Conservation (phyloP, 1,284 basidiomycete species). For the Cutaneotrichosporon dermatis region DNA sequence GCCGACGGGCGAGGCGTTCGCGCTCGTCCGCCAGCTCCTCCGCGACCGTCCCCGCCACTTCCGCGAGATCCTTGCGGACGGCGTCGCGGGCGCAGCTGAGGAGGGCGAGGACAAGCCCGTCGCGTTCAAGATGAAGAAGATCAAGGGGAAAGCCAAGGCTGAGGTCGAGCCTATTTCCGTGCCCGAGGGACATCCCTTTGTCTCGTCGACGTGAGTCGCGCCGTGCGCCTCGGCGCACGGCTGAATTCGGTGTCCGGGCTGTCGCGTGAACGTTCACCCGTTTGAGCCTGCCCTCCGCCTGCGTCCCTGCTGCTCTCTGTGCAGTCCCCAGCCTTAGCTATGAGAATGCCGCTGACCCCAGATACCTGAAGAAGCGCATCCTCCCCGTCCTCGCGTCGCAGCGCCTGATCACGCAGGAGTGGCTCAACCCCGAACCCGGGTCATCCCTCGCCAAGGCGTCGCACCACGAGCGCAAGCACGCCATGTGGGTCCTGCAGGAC, state of each 20-base stretch:
- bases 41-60: slow-evolving; percentile 27
- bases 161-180: slow-evolving; percentile 12
- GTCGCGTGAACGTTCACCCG: neutral
- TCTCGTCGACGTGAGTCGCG: slow-evolving; percentile 35
- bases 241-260: too few species aligned
- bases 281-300: too few species aligned
- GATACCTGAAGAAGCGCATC: slow-evolving; percentile 41
- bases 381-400: slow-evolving; percentile 37
- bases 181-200: slow-evolving; percentile 39
- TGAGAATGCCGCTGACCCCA: slow-evolving; percentile 15
- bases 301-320: too few species aligned
- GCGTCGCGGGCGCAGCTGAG: slow-evolving; percentile 7
- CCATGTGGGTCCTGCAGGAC: slow-evolving; percentile 11
- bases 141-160: slow-evolving; percentile 10
- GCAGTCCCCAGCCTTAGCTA: too few species aligned
- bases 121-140: slow-evolving; percentile 1
- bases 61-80: slow-evolving; percentile 35
- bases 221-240: too few species aligned
- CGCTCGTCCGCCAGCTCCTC: slow-evolving; percentile 33
- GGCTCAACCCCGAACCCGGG: neutral
- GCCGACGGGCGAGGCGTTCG: slow-evolving; percentile 28
- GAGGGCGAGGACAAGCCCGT: neutral
- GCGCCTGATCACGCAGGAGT: slow-evolving; percentile 29
- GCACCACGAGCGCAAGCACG: slow-evolving; percentile 3
- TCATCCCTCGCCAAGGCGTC: neutral